These are phyloP conservation scores for Hortiboletus campestris DNA, from an alignment of 768 basidiomycete genomes.

Conservation along the genomic window DNA sequence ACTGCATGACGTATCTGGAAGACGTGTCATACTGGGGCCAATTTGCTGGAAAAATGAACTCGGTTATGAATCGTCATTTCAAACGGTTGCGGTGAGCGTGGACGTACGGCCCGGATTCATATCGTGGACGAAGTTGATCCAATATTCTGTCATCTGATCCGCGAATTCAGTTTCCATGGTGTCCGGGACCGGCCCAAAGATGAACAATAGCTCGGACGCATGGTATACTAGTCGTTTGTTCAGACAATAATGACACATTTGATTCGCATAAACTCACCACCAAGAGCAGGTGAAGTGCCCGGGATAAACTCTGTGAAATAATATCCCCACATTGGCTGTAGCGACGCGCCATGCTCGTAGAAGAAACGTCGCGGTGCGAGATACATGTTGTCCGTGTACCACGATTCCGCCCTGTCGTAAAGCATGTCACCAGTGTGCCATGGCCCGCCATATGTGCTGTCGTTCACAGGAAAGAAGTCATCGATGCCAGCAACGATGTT, in stretches of 20 bases:
- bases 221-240: slow-evolving; percentile 17
- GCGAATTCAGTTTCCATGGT: slow-evolving; percentile 45
- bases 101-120: slow-evolving; percentile 52
- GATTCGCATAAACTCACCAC: slow-evolving; percentile 38
- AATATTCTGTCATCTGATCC: slow-evolving; percentile 49
- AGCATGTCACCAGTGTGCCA: slow-evolving; percentile 61
- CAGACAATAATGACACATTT: background rate
- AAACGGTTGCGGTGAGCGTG: background rate
- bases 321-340: slow-evolving; percentile 53
- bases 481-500: slow-evolving; percentile 40
- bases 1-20: slow-evolving; percentile 43
- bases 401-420: slow-evolving; percentile 54
- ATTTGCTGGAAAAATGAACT: background rate
- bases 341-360: slow-evolving; percentile 44
- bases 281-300: slow-evolving; percentile 45
- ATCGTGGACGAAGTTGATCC: slow-evolving; percentile 55
- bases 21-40: slow-evolving; percentile 46
- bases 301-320: slow-evolving; percentile 58
- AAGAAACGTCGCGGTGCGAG: slow-evolving; percentile 49
- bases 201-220: slow-evolving; percentile 10
- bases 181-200: slow-evolving; percentile 43
- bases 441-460: slow-evolving; percentile 44
- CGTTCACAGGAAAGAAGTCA: slow-evolving; percentile 47
- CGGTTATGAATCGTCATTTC: background rate
- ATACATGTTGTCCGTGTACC: slow-evolving; percentile 61